Evolutionary conservation across 768 basidiomycete species (phyloP).

Genomic region (Amanita muscaria): DNA sequence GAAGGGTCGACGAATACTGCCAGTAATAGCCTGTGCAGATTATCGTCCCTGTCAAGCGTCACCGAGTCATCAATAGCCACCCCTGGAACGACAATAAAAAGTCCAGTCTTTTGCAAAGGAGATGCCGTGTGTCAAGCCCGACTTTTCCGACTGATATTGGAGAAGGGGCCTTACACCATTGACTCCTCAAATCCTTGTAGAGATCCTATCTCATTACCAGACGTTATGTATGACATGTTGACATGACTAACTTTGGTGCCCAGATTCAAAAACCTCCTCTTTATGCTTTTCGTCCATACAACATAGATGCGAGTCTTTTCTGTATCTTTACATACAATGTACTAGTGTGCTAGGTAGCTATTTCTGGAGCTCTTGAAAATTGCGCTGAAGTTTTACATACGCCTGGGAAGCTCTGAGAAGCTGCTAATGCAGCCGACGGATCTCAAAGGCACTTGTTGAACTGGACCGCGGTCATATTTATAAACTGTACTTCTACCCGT

Average conservation of each 20-base stretch:
- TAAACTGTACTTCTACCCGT: too few relatives aligned
- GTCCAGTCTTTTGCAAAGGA: conserved; percentile 23
- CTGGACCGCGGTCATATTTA: too few relatives aligned
- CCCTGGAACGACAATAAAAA: conserved; percentile 28
- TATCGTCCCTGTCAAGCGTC: conserved; percentile 26
- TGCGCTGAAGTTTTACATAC: too few relatives aligned
- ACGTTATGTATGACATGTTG: neutral
- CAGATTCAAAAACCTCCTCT: neutral
- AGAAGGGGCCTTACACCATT: too few relatives aligned
- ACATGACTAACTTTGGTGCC: neutral
- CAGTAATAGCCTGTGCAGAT: conserved; percentile 26
- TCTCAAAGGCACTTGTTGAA: too few relatives aligned
- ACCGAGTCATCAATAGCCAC: conserved; percentile 47
- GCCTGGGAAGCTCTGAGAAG: too few relatives aligned
- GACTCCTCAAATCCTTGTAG: too few relatives aligned
- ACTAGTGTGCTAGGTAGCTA: neutral
- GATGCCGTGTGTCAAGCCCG: neutral
- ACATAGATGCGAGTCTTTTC: conserved; percentile 4
- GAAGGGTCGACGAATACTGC: conserved; percentile 17
- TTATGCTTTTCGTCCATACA: conserved; percentile 3
- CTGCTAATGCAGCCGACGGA: too few relatives aligned
- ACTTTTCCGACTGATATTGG: conserved; percentile 1
- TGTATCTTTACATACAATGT: conserved; percentile 3
- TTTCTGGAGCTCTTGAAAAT: too few relatives aligned
- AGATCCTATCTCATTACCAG: too few relatives aligned